Evolutionary conservation across 1,284 basidiomycete genomes (phyloP).

Genomic region (Ganoderma lucidum): DNA sequence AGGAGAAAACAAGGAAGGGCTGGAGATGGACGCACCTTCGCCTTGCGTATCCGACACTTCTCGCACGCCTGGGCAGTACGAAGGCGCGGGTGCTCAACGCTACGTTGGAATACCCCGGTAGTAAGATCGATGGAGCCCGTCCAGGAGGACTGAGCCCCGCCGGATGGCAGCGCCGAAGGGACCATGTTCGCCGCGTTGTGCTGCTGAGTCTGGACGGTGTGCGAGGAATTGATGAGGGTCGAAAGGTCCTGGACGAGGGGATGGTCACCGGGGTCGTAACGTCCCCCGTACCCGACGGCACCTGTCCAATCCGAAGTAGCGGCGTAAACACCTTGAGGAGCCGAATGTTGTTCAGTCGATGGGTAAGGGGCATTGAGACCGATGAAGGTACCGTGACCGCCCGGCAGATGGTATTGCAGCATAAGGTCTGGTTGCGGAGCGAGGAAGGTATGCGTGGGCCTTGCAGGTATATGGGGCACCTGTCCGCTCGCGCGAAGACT

Average conservation of each 20-base stretch:
- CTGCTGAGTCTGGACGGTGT: constrained; percentile 28
- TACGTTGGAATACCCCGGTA: constrained; percentile 67
- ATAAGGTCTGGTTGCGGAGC: constrained; percentile 17
- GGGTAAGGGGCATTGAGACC: not conserved
- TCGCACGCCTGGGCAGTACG: constrained; percentile 53
- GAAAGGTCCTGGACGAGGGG: constrained; percentile 19
- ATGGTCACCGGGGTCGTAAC: constrained; percentile 18
- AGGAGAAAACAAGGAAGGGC: not conserved
- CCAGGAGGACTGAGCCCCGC: constrained; percentile 35
- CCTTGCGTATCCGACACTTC: constrained; percentile 52
- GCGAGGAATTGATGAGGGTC: constrained; percentile 28
- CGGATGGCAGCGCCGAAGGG: not conserved
- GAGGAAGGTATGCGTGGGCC: constrained; percentile 16
- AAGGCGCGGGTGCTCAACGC: constrained; percentile 64
- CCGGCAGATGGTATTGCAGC: not conserved
- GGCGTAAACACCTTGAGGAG: constrained; percentile 15
- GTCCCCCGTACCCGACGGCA: constrained; percentile 9
- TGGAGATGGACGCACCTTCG: constrained; percentile 43
- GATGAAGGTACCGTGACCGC: not conserved
- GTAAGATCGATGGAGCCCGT: constrained; percentile 63
- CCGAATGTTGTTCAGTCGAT: not conserved
- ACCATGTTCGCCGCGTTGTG: constrained; percentile 4
- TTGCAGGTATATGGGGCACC: constrained; percentile 8
- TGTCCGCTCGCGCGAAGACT: constrained; percentile 12
- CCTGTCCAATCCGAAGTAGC: constrained; percentile 21